A percentile compares a stretch with the other conserved stretches of the same genome.
Conservation (phyloP, 495 filamentous ascomycete genomes). For the Xylaria flabelliformis region DNA sequence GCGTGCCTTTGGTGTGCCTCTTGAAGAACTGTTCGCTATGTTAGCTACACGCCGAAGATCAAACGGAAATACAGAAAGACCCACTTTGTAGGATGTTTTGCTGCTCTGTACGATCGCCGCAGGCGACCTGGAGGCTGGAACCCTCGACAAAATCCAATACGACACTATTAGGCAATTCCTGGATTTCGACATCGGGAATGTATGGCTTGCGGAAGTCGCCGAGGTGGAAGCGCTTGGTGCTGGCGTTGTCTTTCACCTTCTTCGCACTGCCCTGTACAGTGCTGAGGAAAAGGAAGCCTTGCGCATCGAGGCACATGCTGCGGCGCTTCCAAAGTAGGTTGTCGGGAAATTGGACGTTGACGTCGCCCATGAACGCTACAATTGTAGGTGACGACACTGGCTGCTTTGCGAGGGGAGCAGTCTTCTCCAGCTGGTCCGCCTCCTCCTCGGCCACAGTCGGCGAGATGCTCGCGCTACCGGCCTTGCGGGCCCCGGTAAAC, state of each 20-base stretch:
- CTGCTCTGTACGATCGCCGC: constrained; percentile 79
- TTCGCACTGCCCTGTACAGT: constrained; percentile 53
- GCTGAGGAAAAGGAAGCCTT: constrained; percentile 77
- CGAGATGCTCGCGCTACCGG: constrained; percentile 61
- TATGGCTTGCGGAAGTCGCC: constrained; percentile 79
- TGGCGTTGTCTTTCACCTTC: constrained; percentile 43
- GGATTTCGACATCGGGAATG: constrained; percentile 83
- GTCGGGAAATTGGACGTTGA: constrained; percentile 94
- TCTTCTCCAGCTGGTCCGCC: constrained; percentile 50
- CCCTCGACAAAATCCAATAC: constrained; percentile 83
- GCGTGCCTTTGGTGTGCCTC: constrained; percentile 54
- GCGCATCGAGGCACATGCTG: constrained; percentile 75
- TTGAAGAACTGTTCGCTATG: constrained; percentile 48
- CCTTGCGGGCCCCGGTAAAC: constrained; percentile 61
- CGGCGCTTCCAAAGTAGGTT: constrained; percentile 91
- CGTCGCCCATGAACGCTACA: constrained; percentile 75
- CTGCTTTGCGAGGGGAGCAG: constrained; percentile 43
- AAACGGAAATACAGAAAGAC: constrained; percentile 32
- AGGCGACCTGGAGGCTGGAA: constrained; percentile 84
- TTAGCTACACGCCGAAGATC: constrained; percentile 29
- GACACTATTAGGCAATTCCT: constrained; percentile 88
- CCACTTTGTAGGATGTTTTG: constrained; percentile 69
- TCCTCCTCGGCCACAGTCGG: constrained; percentile 71
- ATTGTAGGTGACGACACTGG: constrained; percentile 51
- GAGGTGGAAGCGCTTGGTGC: constrained; percentile 77